Conservation (phyloP, 1,284 basidiomycete genomes). For the Schizophyllum commune region DNA sequence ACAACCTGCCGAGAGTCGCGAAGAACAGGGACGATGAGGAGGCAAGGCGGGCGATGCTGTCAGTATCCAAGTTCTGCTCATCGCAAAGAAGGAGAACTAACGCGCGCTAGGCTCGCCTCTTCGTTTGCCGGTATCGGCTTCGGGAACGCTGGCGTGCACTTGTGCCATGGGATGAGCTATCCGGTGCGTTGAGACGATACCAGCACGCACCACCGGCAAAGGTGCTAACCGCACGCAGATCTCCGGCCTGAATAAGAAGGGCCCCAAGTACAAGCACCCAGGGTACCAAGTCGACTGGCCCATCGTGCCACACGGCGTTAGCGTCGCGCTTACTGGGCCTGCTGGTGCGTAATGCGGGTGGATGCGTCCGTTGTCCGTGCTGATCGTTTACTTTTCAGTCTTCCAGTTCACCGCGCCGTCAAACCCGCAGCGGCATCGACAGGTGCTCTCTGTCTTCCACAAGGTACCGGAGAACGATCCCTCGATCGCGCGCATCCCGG, state of each 20-base stretch:
- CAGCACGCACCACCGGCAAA: background rate
- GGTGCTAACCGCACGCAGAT: slow-evolving; percentile 43
- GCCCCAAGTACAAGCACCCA: slow-evolving; percentile 83
- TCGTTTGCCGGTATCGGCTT: slow-evolving; percentile 95
- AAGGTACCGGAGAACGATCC: slow-evolving; percentile 57
- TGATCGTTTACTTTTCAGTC: slow-evolving; percentile 34
- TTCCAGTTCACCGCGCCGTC: slow-evolving; percentile 94
- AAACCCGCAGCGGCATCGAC: slow-evolving; percentile 83
- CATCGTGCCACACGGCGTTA: slow-evolving; percentile 90
- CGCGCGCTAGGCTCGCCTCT: slow-evolving; percentile 59
- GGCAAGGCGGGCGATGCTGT: slow-evolving; percentile 90
- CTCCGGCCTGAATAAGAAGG: slow-evolving; percentile 91
- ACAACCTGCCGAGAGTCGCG: slow-evolving; percentile 84
- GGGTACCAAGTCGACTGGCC: slow-evolving; percentile 78
- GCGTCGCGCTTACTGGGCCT: slow-evolving; percentile 86
- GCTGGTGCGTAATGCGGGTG: slow-evolving; percentile 36
- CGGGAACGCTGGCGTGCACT: slow-evolving; percentile 90
- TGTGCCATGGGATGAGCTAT: slow-evolving; percentile 78
- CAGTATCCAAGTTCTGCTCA: slow-evolving; percentile 17
- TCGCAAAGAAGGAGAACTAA: background rate
- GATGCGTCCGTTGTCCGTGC: background rate
- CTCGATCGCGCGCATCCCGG: slow-evolving; percentile 68
- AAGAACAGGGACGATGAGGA: slow-evolving; percentile 76
- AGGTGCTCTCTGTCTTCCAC: slow-evolving; percentile 82
- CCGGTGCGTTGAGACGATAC: background rate